phyloP scores from a whole-genome alignment of 78 protist genomes.

The Guillardia theta region DNA sequence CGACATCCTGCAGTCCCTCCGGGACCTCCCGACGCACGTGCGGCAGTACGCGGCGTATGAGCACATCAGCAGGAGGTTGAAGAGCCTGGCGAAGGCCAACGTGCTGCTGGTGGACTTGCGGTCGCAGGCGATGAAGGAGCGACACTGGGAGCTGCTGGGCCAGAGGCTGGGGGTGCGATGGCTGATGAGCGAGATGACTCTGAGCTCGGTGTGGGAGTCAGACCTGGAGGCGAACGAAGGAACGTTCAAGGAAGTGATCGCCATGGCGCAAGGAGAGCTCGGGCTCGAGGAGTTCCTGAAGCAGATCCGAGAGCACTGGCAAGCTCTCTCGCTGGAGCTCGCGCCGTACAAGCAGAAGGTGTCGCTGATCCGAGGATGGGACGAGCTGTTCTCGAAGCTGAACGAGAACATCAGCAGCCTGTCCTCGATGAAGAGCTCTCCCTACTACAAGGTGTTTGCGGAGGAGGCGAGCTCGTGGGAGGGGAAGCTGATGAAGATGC shows the following conservation, averaged over 20 bases:
- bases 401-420: slow-evolving; percentile 73
- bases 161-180: slow-evolving; percentile 51
- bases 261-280: slow-evolving; percentile 93
- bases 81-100: slow-evolving; percentile 29
- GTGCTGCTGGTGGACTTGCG: slow-evolving; percentile 37
- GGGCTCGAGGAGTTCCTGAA: slow-evolving; percentile 90
- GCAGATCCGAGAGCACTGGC: slow-evolving; percentile 86
- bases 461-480: slow-evolving; percentile 88
- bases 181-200: slow-evolving; percentile 72
- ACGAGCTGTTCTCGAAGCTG: slow-evolving; percentile 82
- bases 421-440: slow-evolving; percentile 88
- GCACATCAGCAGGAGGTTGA: slow-evolving; percentile 49
- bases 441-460: slow-evolving; percentile 89
- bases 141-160: slow-evolving; percentile 86
- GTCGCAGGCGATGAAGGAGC: slow-evolving; percentile 78
- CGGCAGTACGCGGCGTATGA: slow-evolving; percentile 83
- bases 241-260: slow-evolving; percentile 77
- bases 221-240: slow-evolving; percentile 72
- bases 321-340: slow-evolving; percentile 72
- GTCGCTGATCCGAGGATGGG: slow-evolving; percentile 91
- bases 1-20: slow-evolving; percentile 46
- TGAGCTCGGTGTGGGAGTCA: slow-evolving; percentile 82
- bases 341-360: slow-evolving; percentile 75
- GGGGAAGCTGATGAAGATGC: slow-evolving; percentile 75
- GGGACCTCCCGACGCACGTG: slow-evolving; percentile 72